phyloP scores from a whole-genome alignment of 176 grass and related monocot species.

The Avena eriantha region DNA sequence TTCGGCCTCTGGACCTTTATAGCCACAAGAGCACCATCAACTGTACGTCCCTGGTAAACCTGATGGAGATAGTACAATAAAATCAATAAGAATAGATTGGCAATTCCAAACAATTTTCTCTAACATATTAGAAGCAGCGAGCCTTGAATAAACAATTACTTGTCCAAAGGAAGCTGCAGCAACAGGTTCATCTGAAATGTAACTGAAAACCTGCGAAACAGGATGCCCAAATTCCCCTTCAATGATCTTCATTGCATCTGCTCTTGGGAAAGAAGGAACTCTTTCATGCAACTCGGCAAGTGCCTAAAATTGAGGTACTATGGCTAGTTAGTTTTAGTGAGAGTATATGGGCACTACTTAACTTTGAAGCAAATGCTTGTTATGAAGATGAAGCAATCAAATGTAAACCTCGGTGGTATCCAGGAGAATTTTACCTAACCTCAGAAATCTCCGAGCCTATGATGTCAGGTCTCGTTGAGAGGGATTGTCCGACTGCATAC shows the following conservation, averaged over 20 bases:
- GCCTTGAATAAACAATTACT: conserved; percentile 48
- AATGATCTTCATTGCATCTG: conserved; percentile 82
- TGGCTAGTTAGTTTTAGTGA: conserved; percentile 32
- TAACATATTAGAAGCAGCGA: conserved; percentile 6
- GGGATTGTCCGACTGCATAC: conserved; percentile 86
- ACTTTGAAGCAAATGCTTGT: conserved; percentile 13
- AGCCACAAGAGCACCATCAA: conserved; percentile 82
- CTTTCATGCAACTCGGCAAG: conserved; percentile 86
- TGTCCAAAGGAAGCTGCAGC: conserved; percentile 94
- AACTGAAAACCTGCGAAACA: conserved; percentile 67
- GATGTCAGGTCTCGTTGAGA: conserved; percentile 94
- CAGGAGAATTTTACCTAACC: conserved; percentile 70
- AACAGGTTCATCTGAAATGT: conserved; percentile 83
- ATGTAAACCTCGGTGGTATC: conserved; percentile 20
- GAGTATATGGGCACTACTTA: conserved; percentile 7
- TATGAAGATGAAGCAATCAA: background rate
- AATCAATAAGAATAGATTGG: background rate
- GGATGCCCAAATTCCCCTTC: conserved; percentile 72
- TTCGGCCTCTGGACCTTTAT: conserved; percentile 91
- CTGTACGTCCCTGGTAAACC: conserved; percentile 84
- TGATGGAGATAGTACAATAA: conserved; percentile 36
- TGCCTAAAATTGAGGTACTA: conserved; percentile 56
- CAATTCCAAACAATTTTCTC: conserved; percentile 1
- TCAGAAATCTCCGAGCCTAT: conserved; percentile 94
- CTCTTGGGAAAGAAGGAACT: conserved; percentile 80